Evolutionary conservation across 306 rosid species (phyloP).

Genomic region (Crataegus laevigata): DNA sequence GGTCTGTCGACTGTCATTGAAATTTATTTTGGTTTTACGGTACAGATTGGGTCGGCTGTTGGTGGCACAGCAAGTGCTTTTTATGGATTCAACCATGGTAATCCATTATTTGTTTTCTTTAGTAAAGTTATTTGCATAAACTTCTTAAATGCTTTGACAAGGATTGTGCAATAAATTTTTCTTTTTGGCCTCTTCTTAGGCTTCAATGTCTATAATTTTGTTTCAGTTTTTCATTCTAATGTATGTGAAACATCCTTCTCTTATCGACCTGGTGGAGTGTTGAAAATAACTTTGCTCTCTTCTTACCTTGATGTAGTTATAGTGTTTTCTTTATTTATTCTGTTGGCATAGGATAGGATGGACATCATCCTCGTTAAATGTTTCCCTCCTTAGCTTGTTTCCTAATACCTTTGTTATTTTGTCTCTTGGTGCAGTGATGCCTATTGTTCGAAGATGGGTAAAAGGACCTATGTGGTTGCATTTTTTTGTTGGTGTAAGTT

Average conservation of each 20-base stretch:
- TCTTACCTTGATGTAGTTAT: background rate
- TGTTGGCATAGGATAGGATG: background rate
- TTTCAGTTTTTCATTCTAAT: background rate
- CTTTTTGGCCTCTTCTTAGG: background rate
- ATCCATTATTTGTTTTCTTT: background rate
- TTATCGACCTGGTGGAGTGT: background rate
- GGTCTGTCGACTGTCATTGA: background rate
- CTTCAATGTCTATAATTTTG: background rate
- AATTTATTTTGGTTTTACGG: background rate
- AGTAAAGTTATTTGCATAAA: background rate
- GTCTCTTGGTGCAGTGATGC: slow-evolving; percentile 67
- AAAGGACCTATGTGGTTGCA: slow-evolving; percentile 98
- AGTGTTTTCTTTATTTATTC: background rate
- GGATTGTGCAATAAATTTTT: background rate
- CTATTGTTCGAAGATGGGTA: slow-evolving; percentile 46
- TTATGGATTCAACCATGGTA: slow-evolving; percentile 92
- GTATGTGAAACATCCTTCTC: background rate
- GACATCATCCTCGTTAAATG: no score
- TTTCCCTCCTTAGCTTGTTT: no score
- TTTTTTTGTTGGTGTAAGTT: slow-evolving; percentile 81
- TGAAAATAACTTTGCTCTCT: background rate
- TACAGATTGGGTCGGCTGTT: slow-evolving; percentile 89
- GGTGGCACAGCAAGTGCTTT: slow-evolving; percentile 92
- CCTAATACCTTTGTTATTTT: slow-evolving; percentile 3
- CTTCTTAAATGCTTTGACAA: background rate